Conservation (phyloP, 306 rosid species). For the Citrullus amarus region DNA sequence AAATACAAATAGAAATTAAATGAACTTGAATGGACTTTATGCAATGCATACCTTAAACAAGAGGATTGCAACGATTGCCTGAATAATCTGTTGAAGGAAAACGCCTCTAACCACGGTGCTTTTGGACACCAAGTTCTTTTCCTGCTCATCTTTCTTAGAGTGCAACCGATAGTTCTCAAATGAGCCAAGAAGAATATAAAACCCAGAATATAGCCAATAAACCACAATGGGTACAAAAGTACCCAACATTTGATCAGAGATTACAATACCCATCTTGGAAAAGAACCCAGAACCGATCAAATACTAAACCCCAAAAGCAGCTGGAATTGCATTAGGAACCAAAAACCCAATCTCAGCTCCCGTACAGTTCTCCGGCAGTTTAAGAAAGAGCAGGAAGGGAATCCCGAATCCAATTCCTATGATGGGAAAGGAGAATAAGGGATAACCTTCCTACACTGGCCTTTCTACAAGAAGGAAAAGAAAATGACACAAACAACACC, state of each 20-base stretch:
- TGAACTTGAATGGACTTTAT: background rate
- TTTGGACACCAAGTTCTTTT: slow-evolving; percentile 87
- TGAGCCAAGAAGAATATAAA: slow-evolving; percentile 54
- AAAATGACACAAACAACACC: background rate
- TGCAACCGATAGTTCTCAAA: slow-evolving; percentile 68
- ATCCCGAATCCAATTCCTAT: slow-evolving; percentile 8
- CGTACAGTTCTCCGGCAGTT: background rate
- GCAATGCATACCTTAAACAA: slow-evolving; percentile 50
- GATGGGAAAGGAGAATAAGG: background rate
- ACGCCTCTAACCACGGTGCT: slow-evolving; percentile 69
- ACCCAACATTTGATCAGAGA: slow-evolving; percentile 81
- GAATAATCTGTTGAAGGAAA: slow-evolving; percentile 71
- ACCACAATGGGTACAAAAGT: slow-evolving; percentile 71
- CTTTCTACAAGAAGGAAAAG: background rate
- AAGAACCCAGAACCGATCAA: slow-evolving; percentile 1
- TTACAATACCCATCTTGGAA: slow-evolving; percentile 48
- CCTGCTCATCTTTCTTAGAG: slow-evolving; percentile 67
- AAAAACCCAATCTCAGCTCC: background rate
- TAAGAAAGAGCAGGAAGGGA: background rate
- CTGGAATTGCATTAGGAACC: background rate
- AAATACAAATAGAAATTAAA: background rate
- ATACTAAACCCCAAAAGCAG: background rate
- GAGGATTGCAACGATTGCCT: slow-evolving; percentile 70
- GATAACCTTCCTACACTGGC: background rate
- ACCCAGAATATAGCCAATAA: slow-evolving; percentile 81